Conservation (phyloP, 116 monocot species). For the Zostera marina region DNA sequence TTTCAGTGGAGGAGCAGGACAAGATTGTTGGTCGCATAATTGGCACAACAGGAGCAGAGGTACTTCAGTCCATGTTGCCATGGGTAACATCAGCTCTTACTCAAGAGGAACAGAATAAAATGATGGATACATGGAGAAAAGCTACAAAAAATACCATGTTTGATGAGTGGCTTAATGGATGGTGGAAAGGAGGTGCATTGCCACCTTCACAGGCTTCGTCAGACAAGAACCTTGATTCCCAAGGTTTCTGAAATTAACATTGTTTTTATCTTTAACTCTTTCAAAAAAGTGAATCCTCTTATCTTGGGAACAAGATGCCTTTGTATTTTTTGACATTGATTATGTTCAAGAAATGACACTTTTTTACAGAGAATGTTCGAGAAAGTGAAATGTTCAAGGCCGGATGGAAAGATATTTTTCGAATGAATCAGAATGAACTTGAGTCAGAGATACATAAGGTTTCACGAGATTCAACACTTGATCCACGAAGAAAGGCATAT, state of each 20-base stretch:
- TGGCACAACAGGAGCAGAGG: slow-evolving; percentile 97
- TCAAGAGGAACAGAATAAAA: slow-evolving; percentile 93
- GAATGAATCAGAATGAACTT: slow-evolving; percentile 95
- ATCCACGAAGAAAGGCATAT: slow-evolving; percentile 90
- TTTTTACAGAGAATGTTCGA: slow-evolving; percentile 25
- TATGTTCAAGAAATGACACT: neutral
- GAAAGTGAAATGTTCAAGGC: slow-evolving; percentile 86
- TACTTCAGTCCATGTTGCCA: slow-evolving; percentile 96
- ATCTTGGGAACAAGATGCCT: neutral
- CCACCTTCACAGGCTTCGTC: slow-evolving; percentile 24
- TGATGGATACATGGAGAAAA: slow-evolving; percentile 96
- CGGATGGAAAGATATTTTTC: slow-evolving; percentile 97
- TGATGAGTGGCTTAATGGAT: slow-evolving; percentile 97
- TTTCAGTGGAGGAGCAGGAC: slow-evolving; percentile 97
- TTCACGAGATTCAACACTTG: slow-evolving; percentile 79
- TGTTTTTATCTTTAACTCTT: neutral
- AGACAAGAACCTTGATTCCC: slow-evolving; percentile 14
- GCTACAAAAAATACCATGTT: slow-evolving; percentile 99
- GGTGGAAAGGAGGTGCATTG: slow-evolving; percentile 70
- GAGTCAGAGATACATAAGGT: slow-evolving; percentile 90
- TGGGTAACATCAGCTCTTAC: slow-evolving; percentile 99
- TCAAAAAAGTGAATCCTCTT: neutral
- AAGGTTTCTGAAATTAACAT: slow-evolving; percentile 20
- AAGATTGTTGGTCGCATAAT: slow-evolving; percentile 97
- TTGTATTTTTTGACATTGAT: no score